These are phyloP conservation scores for Excoecaria agallocha DNA, from an alignment of 345 rosid species.

Conservation along the genomic window DNA sequence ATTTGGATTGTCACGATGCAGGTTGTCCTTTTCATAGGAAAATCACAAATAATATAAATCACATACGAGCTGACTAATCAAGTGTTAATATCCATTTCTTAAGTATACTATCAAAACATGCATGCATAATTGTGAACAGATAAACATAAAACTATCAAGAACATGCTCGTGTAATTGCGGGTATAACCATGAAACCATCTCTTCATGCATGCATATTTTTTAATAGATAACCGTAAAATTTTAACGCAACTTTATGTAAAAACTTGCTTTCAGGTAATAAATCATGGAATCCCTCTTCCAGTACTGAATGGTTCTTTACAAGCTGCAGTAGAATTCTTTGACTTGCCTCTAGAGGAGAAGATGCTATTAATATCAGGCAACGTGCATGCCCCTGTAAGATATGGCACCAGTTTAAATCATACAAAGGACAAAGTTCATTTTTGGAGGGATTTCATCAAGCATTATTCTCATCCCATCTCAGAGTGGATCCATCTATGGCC, in stretches of 20 bases:
- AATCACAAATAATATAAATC: neutral
- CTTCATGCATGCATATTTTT: conserved; percentile 16
- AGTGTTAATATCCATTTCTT: neutral
- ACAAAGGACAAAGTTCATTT: conserved; percentile 45
- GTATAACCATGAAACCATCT: neutral
- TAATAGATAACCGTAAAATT: neutral
- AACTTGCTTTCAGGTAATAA: conserved; percentile 42
- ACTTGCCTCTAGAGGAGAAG: conserved; percentile 54
- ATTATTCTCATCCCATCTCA: conserved; percentile 57
- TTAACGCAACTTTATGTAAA: neutral
- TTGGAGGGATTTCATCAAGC: conserved; percentile 71
- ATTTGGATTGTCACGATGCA: neutral
- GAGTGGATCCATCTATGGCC: conserved; percentile 65
- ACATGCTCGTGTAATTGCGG: conserved; percentile 13
- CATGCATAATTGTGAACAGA: conserved; percentile 13
- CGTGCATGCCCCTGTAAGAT: conserved; percentile 54
- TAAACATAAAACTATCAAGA: neutral
- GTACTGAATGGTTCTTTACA: conserved; percentile 41
- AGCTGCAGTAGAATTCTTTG: conserved; percentile 49
- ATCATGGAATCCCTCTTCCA: conserved; percentile 45
- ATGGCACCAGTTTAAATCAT: conserved; percentile 62
- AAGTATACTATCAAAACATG: neutral
- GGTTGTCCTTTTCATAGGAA: neutral
- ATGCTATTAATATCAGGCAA: conserved; percentile 42
- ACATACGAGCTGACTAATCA: neutral